Percentiles rank a stretch among this genome's conserved stretches.
phyloP scores from a whole-genome alignment of 2,329 filamentous ascomycete genomes.

The Rhinocladiella similis region DNA sequence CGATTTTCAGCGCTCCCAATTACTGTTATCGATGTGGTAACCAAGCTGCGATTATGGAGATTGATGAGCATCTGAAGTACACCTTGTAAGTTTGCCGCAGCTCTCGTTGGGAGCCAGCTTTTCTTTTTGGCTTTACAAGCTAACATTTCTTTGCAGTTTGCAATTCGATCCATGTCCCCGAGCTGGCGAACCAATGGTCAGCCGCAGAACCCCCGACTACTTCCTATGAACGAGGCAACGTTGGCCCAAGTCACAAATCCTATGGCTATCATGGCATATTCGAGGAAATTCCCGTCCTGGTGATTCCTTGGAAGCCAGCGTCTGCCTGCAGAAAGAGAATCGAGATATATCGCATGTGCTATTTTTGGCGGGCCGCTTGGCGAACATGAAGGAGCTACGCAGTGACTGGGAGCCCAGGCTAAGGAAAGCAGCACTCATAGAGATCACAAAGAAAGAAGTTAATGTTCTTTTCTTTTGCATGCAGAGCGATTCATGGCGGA shows the following conservation, averaged over 20 bases:
- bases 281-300: background rate
- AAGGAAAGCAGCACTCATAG: too few relatives aligned
- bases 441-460: background rate
- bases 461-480: background rate
- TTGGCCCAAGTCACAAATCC: background rate
- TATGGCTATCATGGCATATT: background rate
- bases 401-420: too few relatives aligned
- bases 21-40: constrained; percentile 99
- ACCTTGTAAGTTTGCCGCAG: constrained; percentile 76
- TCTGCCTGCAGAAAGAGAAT: too few relatives aligned
- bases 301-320: too few relatives aligned
- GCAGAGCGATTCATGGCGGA: too few relatives aligned
- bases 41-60: constrained; percentile 99
- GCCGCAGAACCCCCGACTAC: constrained; percentile 94
- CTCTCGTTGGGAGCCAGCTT: too few relatives aligned
- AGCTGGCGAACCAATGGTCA: constrained; percentile 98
- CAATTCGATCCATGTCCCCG: constrained; percentile 98
- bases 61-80: constrained; percentile 98
- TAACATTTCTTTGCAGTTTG: constrained; percentile 62
- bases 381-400: too few relatives aligned
- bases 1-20: constrained; percentile 88
- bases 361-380: too few relatives aligned
- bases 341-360: too few relatives aligned
- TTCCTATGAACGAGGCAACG: constrained; percentile 68
- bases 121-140: too few relatives aligned